Percentiles rank a stretch among this genome's conserved stretches.
These are phyloP conservation scores for Fragilariopsis cylindrus DNA, from an alignment of 108 stramenopile species.

Conservation along the genomic window DNA sequence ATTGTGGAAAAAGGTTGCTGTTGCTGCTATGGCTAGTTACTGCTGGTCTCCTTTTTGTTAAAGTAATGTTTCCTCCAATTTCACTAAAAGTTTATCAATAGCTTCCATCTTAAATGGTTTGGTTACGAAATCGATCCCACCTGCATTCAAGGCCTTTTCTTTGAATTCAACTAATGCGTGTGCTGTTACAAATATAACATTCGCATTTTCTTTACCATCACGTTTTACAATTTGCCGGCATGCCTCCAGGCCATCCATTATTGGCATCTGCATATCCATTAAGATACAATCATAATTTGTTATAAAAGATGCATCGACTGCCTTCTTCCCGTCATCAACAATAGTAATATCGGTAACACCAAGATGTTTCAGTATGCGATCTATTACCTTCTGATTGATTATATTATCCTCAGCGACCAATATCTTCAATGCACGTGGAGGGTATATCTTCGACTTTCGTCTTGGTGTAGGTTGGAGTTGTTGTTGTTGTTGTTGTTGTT, in stretches of 20 bases:
- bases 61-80: background rate
- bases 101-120: constrained; percentile 44
- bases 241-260: constrained; percentile 48
- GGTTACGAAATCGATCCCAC: constrained; percentile 32
- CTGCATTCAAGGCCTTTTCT: constrained; percentile 29
- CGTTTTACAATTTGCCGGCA: constrained; percentile 24
- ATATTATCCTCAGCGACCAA: constrained; percentile 43
- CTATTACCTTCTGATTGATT: constrained; percentile 43
- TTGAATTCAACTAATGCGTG: constrained; percentile 34
- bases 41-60: background rate
- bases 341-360: constrained; percentile 29
- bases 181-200: constrained; percentile 45
- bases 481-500: background rate
- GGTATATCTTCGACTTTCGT: background rate
- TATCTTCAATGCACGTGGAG: constrained; percentile 6
- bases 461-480: background rate
- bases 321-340: constrained; percentile 43
- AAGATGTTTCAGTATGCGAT: constrained; percentile 33
- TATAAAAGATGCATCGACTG: constrained; percentile 29
- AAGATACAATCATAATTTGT: constrained; percentile 34
- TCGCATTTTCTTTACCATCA: constrained; percentile 8
- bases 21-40: too few species aligned
- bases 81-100: constrained; percentile 12
- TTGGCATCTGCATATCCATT: constrained; percentile 56
- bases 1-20: too few species aligned